Conservation (phyloP, 768 basidiomycete genomes). For the Podaxis sp. region DNA sequence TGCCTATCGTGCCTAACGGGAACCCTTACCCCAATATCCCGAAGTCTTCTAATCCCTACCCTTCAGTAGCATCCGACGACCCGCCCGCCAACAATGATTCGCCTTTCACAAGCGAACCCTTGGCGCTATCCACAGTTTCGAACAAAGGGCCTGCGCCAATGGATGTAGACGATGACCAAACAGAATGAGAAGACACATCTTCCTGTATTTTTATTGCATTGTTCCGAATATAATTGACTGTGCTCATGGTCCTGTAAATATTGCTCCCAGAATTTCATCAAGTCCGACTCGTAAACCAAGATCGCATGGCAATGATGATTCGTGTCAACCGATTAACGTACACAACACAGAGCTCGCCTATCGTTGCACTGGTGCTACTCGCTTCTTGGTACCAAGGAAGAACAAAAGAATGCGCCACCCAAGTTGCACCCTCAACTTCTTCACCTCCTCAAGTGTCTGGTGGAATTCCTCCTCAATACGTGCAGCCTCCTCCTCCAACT, state of each 20-base stretch:
- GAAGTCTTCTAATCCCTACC: slow-evolving; percentile 12
- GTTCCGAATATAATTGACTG: background rate
- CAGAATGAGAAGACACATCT: background rate
- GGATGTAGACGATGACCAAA: slow-evolving; percentile 13
- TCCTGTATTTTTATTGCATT: background rate
- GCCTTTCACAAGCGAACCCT: slow-evolving; percentile 5
- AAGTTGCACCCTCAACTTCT: slow-evolving; percentile 7
- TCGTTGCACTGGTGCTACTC: background rate
- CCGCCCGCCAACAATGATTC: background rate
- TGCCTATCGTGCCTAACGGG: background rate
- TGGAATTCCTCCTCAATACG: slow-evolving; percentile 4
- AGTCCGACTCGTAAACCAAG: too few species aligned
- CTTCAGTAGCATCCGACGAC: background rate
- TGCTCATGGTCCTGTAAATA: background rate
- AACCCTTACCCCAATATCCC: slow-evolving; percentile 4
- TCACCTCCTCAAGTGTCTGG: slow-evolving; percentile 6
- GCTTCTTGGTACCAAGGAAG: slow-evolving; percentile 1
- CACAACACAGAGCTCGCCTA: background rate
- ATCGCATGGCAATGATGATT: background rate
- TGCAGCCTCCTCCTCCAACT: background rate
- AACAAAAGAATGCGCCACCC: slow-evolving; percentile 7
- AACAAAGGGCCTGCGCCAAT: slow-evolving; percentile 13
- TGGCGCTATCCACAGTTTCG: background rate
- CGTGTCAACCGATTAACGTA: background rate
- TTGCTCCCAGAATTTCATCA: background rate